phyloP scores from a whole-genome alignment of 2,329 filamentous ascomycete genomes.

The Cladophialophora bantiana region DNA sequence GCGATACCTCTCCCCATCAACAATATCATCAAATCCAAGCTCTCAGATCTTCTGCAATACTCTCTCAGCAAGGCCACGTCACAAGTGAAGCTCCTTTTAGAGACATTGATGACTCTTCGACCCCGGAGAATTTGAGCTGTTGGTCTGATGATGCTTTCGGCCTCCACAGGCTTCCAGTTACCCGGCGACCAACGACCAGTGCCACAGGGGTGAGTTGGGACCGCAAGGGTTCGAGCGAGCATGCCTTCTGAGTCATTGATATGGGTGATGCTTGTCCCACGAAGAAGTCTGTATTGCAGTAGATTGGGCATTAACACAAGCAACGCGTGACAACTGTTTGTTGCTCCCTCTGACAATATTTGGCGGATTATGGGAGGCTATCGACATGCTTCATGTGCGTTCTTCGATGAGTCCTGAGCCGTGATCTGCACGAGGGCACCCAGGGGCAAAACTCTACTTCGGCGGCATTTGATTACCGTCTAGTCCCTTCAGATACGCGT shows the following conservation, averaged over 20 bases:
- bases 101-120: not conserved
- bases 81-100: not conserved
- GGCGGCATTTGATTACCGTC: not conserved
- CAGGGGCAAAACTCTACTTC: not conserved
- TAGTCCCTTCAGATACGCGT: not conserved
- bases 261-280: not conserved
- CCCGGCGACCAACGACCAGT: not conserved
- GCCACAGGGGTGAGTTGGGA: not conserved
- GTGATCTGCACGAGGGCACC: not conserved
- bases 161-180: not conserved
- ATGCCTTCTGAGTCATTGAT: constrained; percentile 1
- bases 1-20: not conserved
- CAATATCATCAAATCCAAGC: constrained; percentile 4
- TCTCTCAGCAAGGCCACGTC: not conserved
- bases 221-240: not conserved
- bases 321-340: not conserved
- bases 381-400: not conserved
- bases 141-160: not conserved
- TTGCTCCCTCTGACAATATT: not conserved
- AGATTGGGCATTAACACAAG: not conserved
- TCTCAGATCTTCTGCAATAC: not conserved
- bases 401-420: not conserved
- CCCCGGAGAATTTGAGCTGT: not conserved
- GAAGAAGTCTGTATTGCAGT: not conserved
- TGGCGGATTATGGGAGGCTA: not conserved